Conservation (phyloP, 2,329 filamentous ascomycete species). For the Trichoderma sp. region DNA sequence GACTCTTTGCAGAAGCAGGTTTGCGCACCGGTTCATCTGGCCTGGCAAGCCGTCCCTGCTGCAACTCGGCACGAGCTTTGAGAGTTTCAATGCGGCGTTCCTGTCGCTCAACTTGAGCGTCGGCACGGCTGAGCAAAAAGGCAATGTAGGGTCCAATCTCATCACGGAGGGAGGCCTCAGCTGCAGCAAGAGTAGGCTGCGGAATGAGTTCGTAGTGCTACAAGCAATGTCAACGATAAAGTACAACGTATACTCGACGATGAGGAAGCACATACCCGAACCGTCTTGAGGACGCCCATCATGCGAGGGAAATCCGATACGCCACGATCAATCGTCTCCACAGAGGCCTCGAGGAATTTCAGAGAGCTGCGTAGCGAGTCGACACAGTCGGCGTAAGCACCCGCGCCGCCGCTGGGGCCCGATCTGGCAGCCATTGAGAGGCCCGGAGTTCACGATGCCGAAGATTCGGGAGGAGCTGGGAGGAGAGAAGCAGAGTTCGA, state of each 20-base stretch:
- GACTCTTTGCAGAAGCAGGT: slow-evolving; percentile 15
- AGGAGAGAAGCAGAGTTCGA: slow-evolving; percentile 1
- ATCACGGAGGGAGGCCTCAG: slow-evolving; percentile 80
- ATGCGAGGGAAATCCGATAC: slow-evolving; percentile 61
- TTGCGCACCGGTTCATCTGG: slow-evolving; percentile 28
- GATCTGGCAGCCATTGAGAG: slow-evolving; percentile 30
- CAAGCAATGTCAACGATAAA: background rate
- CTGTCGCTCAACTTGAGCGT: slow-evolving; percentile 78
- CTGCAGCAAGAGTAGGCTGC: slow-evolving; percentile 76
- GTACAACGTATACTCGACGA: background rate
- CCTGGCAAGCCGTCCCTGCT: slow-evolving; percentile 65
- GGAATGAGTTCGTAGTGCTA: slow-evolving; percentile 93
- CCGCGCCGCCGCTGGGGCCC: slow-evolving; percentile 33
- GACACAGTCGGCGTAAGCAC: slow-evolving; percentile 59
- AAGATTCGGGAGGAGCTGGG: slow-evolving; percentile 14
- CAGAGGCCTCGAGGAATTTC: slow-evolving; percentile 61
- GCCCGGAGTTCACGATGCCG: slow-evolving; percentile 24
- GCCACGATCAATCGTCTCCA: slow-evolving; percentile 57
- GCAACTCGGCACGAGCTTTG: slow-evolving; percentile 78
- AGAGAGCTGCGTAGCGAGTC: slow-evolving; percentile 61
- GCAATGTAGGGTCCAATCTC: slow-evolving; percentile 88
- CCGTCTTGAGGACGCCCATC: slow-evolving; percentile 56
- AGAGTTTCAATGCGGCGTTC: slow-evolving; percentile 81
- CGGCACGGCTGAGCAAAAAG: slow-evolving; percentile 76
- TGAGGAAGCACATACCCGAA: slow-evolving; percentile 49